phyloP scores from a whole-genome alignment of 106 monocot genomes.

The Platanthera guangdongensis region DNA sequence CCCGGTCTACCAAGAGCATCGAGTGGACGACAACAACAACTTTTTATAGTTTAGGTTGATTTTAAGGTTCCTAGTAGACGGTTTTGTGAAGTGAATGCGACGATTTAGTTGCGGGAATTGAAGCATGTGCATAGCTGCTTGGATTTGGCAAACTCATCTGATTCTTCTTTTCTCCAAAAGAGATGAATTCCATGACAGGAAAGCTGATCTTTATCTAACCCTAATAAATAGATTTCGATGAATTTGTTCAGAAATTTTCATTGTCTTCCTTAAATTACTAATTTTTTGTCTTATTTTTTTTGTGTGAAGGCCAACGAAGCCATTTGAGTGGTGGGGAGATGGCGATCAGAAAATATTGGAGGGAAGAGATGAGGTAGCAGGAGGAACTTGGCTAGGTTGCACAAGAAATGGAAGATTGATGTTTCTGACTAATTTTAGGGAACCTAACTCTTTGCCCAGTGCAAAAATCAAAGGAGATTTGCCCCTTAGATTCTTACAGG shows the following conservation, averaged over 20 bases:
- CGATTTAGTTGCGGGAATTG: not conserved
- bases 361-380: conserved; percentile 67
- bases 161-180: conserved; percentile 65
- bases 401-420: conserved; percentile 69
- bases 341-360: conserved; percentile 51
- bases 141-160: conserved; percentile 78
- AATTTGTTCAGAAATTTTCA: not conserved
- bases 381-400: conserved; percentile 92
- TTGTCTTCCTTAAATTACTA: not conserved
- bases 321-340: conserved; percentile 74
- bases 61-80: not conserved
- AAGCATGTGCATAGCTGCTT: conserved; percentile 59
- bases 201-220: not conserved
- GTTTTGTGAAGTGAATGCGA: not conserved
- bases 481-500: conserved; percentile 70
- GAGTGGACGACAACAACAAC: too few relatives aligned
- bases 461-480: conserved; percentile 67
- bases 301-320: conserved; percentile 64
- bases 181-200: conserved; percentile 71
- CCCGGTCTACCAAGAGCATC: too few relatives aligned
- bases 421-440: conserved; percentile 81
- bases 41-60: too few relatives aligned
- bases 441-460: conserved; percentile 30
- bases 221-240: not conserved
- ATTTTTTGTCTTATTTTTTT: not conserved